A percentile compares a stretch with the other conserved stretches of the same genome.
phyloP scores from a whole-genome alignment of 805 yeast species.

The Candida mattraensis region DNA sequence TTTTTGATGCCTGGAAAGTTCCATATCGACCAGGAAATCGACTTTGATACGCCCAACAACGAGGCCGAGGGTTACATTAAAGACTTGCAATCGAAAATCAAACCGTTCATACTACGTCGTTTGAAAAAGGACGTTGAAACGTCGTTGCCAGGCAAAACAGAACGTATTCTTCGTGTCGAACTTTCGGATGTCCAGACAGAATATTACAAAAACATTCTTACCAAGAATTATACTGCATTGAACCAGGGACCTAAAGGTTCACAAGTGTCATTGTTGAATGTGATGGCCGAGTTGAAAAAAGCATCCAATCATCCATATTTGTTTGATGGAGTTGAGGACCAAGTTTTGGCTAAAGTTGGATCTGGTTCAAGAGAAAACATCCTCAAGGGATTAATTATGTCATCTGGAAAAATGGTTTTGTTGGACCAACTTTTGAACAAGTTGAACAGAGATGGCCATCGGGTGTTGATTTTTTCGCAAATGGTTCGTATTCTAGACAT shows the following conservation, averaged over 20 bases:
- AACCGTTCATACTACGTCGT: conserved; percentile 90
- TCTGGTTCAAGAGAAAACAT: conserved; percentile 71
- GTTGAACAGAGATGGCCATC: conserved; percentile 88
- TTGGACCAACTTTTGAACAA: conserved; percentile 85
- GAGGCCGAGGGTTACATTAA: conserved; percentile 88
- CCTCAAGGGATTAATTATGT: conserved; percentile 91
- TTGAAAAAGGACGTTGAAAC: conserved; percentile 97
- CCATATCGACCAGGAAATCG: conserved; percentile 89
- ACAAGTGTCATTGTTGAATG: conserved; percentile 84
- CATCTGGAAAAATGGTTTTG: conserved; percentile 97
- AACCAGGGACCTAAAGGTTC: conserved; percentile 77
- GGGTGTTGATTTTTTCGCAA: conserved; percentile 92
- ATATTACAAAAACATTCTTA: conserved; percentile 89
- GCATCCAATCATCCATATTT: conserved; percentile 97
- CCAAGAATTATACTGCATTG: conserved; percentile 88
- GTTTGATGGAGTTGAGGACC: conserved; percentile 89
- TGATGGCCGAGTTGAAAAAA: conserved; percentile 94
- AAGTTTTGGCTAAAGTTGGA: conserved; percentile 65
- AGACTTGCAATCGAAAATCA: conserved; percentile 77
- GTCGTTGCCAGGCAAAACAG: conserved; percentile 93
- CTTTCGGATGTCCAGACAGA: conserved; percentile 93
- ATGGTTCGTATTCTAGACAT: conserved; percentile 97
- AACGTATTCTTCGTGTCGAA: conserved; percentile 92
- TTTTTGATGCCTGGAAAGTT: conserved; percentile 96
- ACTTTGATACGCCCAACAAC: conserved; percentile 84